Evolutionary conservation across 176 grass and related monocot genomes (phyloP).

Genomic region (Luzula sylvatica): DNA sequence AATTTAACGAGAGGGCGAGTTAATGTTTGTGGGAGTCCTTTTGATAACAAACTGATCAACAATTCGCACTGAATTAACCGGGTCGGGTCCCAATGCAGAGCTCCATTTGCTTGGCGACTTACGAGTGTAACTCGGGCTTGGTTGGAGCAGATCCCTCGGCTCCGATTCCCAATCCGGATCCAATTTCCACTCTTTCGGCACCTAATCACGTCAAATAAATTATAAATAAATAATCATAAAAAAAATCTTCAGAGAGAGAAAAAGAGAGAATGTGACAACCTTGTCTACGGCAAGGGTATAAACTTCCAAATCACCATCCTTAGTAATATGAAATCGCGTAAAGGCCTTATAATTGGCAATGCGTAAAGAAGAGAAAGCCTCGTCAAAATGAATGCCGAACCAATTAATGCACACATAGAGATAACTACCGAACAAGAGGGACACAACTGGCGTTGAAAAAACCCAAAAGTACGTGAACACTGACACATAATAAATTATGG

Average conservation of each 20-base stretch:
- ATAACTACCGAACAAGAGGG: constrained; percentile 89
- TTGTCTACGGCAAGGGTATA: constrained; percentile 88
- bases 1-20: constrained; percentile 12
- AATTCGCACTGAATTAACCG: constrained; percentile 43
- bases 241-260: background rate
- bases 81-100: constrained; percentile 43
- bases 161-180: constrained; percentile 92
- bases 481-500: constrained; percentile 82
- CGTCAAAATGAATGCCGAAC: constrained; percentile 94
- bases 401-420: constrained; percentile 93
- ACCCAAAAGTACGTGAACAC: constrained; percentile 98
- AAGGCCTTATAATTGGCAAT: constrained; percentile 97
- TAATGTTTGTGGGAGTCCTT: constrained; percentile 18
- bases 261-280: constrained; percentile 23
- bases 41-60: constrained; percentile 71
- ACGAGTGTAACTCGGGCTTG: constrained; percentile 48
- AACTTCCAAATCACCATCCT: constrained; percentile 73
- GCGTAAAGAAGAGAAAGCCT: constrained; percentile 89
- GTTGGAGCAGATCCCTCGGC: constrained; percentile 55
- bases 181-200: constrained; percentile 91
- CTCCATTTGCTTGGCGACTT: constrained; percentile 89
- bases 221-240: background rate
- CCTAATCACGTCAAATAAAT: constrained; percentile 30
- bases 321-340: constrained; percentile 76
- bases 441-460: constrained; percentile 88